Evolutionary conservation across 257 asterid genomes (phyloP).

Genomic region (Nicotiana otophora): DNA sequence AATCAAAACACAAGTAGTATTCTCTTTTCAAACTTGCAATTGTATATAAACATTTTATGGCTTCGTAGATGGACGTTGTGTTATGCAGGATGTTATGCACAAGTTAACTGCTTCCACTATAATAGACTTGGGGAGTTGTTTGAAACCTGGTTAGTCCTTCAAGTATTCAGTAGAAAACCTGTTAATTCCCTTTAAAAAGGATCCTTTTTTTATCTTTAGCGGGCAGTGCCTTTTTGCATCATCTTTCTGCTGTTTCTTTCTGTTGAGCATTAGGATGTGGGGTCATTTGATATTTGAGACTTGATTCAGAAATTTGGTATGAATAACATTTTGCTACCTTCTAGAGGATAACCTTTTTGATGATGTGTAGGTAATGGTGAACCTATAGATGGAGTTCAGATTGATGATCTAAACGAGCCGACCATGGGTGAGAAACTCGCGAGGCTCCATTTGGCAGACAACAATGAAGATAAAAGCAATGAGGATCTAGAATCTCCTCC

Average conservation of each 20-base stretch:
- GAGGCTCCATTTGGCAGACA: slow-evolving; percentile 49
- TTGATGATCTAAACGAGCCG: slow-evolving; percentile 62
- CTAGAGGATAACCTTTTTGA: neutral
- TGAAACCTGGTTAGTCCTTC: neutral
- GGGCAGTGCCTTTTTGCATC: neutral
- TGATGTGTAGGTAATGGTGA: slow-evolving; percentile 44
- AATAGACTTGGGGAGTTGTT: neutral
- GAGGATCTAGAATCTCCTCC: slow-evolving; percentile 28
- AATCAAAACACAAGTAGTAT: neutral
- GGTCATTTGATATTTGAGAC: neutral
- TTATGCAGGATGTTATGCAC: neutral
- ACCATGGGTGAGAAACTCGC: slow-evolving; percentile 93
- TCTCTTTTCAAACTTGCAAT: neutral
- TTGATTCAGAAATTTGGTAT: neutral
- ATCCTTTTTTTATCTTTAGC: neutral
- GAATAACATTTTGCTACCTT: neutral
- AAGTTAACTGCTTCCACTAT: neutral
- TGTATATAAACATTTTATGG: neutral
- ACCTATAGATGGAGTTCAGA: slow-evolving; percentile 33
- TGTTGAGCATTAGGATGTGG: neutral
- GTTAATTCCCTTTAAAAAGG: neutral
- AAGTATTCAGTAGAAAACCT: neutral
- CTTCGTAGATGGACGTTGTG: neutral
- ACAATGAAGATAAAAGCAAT: slow-evolving; percentile 16
- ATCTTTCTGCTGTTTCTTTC: neutral